phyloP scores from a whole-genome alignment of 2,329 filamentous ascomycete species.

The Neophaeococcomyces mojaviensis region DNA sequence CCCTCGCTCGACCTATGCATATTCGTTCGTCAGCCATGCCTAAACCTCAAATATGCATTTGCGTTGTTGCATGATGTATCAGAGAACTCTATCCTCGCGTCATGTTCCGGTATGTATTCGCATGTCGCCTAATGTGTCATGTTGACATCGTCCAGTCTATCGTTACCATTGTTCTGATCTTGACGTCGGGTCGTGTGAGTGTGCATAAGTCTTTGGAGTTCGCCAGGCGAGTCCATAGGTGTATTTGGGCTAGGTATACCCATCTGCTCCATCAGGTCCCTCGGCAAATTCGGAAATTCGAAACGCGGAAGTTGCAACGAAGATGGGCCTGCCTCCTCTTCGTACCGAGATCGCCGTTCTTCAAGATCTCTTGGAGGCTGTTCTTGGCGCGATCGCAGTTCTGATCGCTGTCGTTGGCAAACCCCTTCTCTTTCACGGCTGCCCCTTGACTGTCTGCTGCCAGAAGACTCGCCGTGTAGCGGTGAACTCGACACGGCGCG shows the following conservation, averaged over 20 bases:
- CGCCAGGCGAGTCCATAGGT: constrained; percentile 7
- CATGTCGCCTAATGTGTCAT: constrained; percentile 20
- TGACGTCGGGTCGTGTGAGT: background rate
- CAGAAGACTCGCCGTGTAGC: constrained; percentile 13
- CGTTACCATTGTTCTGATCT: constrained; percentile 6
- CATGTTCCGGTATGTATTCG: background rate
- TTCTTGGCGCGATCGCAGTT: constrained; percentile 17
- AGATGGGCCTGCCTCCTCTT: constrained; percentile 2
- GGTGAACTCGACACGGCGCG: constrained; percentile 14
- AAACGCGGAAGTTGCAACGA: constrained; percentile 3
- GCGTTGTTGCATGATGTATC: constrained; percentile 1
- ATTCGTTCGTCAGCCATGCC: too few species aligned
- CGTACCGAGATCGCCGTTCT: constrained; percentile 13
- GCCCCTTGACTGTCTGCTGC: background rate
- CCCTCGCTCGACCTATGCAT: too few species aligned
- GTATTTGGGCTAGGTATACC: constrained; percentile 10
- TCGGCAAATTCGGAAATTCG: constrained; percentile 15
- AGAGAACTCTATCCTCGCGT: constrained; percentile 1
- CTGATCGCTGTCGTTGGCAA: constrained; percentile 14
- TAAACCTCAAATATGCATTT: background rate
- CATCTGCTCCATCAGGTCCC: constrained; percentile 17
- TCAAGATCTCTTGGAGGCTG: constrained; percentile 18
- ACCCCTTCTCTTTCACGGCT: constrained; percentile 14
- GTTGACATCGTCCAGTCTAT: constrained; percentile 14
- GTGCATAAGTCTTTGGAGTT: background rate